Evolutionary conservation across 805 yeast genomes (phyloP), one percentile per base, ranked within the genome.

Genomic region (Phaffomyces antillensis): DNA sequence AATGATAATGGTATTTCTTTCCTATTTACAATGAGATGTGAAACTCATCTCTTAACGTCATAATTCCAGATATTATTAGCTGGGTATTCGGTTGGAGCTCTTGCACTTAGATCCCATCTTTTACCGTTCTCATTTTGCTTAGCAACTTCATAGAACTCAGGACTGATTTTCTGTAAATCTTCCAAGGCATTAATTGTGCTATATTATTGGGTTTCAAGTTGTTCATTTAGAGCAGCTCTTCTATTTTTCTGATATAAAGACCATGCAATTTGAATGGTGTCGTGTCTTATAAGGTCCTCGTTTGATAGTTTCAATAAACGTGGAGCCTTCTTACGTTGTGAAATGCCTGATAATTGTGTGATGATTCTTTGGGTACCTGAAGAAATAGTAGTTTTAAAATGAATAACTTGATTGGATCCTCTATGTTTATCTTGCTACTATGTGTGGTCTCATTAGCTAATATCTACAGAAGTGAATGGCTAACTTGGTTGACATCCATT

Each of bases 51-150:
- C n/a, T 23, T 39, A 43, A 65, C 69, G 15, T 79, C 76, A 56
- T 76, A 76, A 45, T 80, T 79, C 97, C 97, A 90, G 17, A 85
- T 71, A 48, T 75, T 73, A 56, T 77, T 79, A 17, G 97, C 85
- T 13, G 99, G 99, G 49, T 71, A 86, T 45, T 89, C 91, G 1
- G 95, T 84, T 18, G 99, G 99, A 10, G 86, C 79, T 59, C 93
- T 79, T 62, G 87, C 62, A 58, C 91, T 96, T 54, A 86, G 66
- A 6, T 96, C 91, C 63, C 86, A 89, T 56, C 88, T 70, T 47
- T 71, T 71, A 42, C 71, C 72, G 37, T 63, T 63, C 52, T 83
- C 83, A 41, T 69, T 66, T 28, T 63, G 62, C 54, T 78, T 81
- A 11, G 96, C 95, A 30, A 69, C 70, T 43, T 71, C 74, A 54